Percentiles rank a stretch among this genome's conserved stretches.
Evolutionary conservation across 164 flowering plant genomes (phyloP).

Genomic region (Pachysandra terminalis): DNA sequence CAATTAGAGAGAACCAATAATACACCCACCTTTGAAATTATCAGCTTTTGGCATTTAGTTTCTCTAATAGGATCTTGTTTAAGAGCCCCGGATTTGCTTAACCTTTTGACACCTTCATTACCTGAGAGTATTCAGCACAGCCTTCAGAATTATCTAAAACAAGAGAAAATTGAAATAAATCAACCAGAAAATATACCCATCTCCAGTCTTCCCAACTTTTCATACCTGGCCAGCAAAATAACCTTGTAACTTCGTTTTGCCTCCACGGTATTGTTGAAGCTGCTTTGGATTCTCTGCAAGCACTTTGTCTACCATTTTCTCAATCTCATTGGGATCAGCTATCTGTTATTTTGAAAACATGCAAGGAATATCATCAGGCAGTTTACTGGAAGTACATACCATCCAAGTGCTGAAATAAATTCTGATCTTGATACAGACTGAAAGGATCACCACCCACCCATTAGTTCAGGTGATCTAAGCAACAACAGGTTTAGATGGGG

Average conservation of each 20-base stretch:
- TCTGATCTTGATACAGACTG: no score
- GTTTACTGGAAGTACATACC: no score
- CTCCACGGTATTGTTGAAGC: conserved; percentile 81
- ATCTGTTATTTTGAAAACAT: conserved; percentile 47
- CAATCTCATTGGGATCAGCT: conserved; percentile 71
- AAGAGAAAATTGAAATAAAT: not conserved
- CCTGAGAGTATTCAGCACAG: conserved; percentile 34
- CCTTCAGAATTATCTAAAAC: conserved; percentile 2
- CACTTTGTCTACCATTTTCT: conserved; percentile 73
- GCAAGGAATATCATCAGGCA: not conserved
- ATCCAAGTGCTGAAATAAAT: no score
- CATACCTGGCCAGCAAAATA: conserved; percentile 93
- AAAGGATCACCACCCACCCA: no score
- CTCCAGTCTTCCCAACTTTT: not conserved
- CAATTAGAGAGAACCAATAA: not conserved
- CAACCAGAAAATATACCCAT: not conserved
- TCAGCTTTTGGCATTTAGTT: conserved; percentile 62
- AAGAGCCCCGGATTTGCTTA: conserved; percentile 87
- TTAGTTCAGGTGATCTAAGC: no score
- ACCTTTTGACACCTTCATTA: conserved; percentile 90
- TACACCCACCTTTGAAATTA: conserved; percentile 8
- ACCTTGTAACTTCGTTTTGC: conserved; percentile 87
- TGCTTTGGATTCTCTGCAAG: conserved; percentile 77
- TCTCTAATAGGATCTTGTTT: conserved; percentile 78
- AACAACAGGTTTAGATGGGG: no score